These are phyloP conservation scores for Pythium grandisporangium DNA, from an alignment of 352 stramenopile genomes.

Conservation along the genomic window DNA sequence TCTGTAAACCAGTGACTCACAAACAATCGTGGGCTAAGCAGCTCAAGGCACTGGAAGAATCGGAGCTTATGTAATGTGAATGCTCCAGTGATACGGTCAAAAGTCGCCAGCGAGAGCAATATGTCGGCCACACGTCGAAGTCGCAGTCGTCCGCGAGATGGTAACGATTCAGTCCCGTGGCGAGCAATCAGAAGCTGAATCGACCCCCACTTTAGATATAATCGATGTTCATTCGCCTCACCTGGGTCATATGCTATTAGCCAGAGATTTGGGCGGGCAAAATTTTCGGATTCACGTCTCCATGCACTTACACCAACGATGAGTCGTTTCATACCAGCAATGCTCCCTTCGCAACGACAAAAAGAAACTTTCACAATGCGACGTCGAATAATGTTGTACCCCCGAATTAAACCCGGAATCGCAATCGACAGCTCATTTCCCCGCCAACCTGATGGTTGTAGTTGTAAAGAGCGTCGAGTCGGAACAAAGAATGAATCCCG, in stretches of 20 bases:
- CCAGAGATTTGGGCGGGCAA: conserved; percentile 18
- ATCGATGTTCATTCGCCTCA: conserved; percentile 20
- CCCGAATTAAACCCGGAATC: conserved; percentile 32
- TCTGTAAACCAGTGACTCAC: conserved; percentile 58
- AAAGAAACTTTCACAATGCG: conserved; percentile 20
- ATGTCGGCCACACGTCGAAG: conserved; percentile 23
- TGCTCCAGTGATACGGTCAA: conserved; percentile 63
- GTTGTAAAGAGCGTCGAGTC: conserved; percentile 34
- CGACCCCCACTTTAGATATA: conserved; percentile 69
- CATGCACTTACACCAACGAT: conserved; percentile 41
- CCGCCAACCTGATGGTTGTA: conserved; percentile 27
- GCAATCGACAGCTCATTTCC: conserved; percentile 18
- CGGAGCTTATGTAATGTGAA: conserved; percentile 61
- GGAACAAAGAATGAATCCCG: conserved; percentile 29
- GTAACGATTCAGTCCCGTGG: not conserved
- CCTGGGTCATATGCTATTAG: conserved; percentile 47
- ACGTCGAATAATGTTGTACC: conserved; percentile 29
- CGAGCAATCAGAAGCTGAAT: conserved; percentile 33
- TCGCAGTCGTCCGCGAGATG: conserved; percentile 6
- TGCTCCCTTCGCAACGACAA: conserved; percentile 2
- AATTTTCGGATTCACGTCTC: conserved; percentile 1
- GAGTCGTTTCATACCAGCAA: conserved; percentile 16
- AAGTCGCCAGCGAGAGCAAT: conserved; percentile 39
- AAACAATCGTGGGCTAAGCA: conserved; percentile 38
- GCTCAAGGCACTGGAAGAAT: conserved; percentile 55